Conservation (phyloP, 148 eudicot species). For the Persicaria maculosa region DNA sequence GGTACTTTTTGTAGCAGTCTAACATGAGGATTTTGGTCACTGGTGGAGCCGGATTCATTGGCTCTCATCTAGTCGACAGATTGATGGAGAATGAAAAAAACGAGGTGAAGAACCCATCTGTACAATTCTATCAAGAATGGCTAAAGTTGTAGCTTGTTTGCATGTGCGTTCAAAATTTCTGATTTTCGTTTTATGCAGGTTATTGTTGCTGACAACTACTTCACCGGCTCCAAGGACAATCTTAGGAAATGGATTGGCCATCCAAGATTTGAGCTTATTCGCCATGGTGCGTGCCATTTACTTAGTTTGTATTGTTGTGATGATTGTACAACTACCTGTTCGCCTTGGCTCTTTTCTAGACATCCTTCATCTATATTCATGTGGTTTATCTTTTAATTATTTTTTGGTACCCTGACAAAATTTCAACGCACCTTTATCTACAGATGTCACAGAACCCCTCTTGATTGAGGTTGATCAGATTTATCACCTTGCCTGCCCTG, state of each 20-base stretch:
- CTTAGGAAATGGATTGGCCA: conserved; percentile 83
- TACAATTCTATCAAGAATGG: neutral
- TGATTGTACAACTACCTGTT: neutral
- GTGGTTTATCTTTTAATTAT: neutral
- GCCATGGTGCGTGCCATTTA: conserved; percentile 53
- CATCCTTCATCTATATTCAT: neutral
- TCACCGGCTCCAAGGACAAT: conserved; percentile 90
- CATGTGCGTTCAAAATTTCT: neutral
- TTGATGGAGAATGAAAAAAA: conserved; percentile 91
- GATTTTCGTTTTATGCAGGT: conserved; percentile 36
- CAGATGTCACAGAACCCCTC: conserved; percentile 92
- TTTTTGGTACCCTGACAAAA: neutral
- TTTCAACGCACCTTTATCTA: conserved; percentile 5
- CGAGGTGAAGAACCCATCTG: conserved; percentile 34
- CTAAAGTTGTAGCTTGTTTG: neutral
- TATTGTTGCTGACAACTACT: conserved; percentile 82
- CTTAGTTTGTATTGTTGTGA: neutral
- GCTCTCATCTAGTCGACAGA: conserved; percentile 88
- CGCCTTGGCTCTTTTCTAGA: neutral
- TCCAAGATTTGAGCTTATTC: conserved; percentile 91
- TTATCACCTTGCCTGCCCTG: conserved; percentile 98
- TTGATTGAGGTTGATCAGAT: conserved; percentile 92
- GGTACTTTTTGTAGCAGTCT: conserved; percentile 38
- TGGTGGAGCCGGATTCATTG: conserved; percentile 98
- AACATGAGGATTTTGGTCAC: conserved; percentile 93